These are phyloP conservation scores for Cyclanthera cordifolia DNA, from an alignment of 306 rosid genomes.

Conservation along the genomic window DNA sequence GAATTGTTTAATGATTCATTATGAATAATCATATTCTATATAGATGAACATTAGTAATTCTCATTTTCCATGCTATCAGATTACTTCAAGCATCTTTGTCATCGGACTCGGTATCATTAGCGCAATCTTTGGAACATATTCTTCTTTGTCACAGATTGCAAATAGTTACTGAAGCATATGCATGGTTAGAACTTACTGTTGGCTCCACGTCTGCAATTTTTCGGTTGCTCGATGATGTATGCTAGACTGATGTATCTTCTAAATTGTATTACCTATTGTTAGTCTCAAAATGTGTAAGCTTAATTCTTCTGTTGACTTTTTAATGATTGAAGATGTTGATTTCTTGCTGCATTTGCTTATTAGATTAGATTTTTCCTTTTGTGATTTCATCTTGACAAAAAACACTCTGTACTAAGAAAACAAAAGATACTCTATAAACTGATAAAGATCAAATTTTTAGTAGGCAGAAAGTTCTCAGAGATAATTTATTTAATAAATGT, in stretches of 20 bases:
- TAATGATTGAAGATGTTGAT: background rate
- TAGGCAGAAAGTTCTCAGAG: too few relatives aligned
- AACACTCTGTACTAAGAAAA: too few relatives aligned
- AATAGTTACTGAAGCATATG: background rate
- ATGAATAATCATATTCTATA: background rate
- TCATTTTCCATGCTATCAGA: conserved; percentile 18
- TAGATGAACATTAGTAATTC: background rate
- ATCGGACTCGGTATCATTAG: conserved; percentile 33
- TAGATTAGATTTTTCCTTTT: background rate
- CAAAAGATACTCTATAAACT: too few relatives aligned
- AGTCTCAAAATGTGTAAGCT: background rate
- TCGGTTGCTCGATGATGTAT: background rate
- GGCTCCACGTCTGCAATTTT: background rate
- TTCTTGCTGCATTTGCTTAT: background rate
- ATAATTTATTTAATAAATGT: too few relatives aligned
- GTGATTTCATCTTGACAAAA: background rate
- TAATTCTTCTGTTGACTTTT: background rate
- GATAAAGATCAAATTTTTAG: too few relatives aligned
- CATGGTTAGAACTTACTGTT: background rate
- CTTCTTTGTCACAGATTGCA: conserved; percentile 35
- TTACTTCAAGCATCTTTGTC: conserved; percentile 27
- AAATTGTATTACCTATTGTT: background rate
- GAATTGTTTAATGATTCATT: background rate
- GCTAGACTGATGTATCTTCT: background rate
- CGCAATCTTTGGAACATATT: conserved; percentile 50